A percentile compares a stretch with the other conserved stretches of the same genome.
phyloP scores from a whole-genome alignment of 306 rosid genomes.

The Casuarina equisetifolia region DNA sequence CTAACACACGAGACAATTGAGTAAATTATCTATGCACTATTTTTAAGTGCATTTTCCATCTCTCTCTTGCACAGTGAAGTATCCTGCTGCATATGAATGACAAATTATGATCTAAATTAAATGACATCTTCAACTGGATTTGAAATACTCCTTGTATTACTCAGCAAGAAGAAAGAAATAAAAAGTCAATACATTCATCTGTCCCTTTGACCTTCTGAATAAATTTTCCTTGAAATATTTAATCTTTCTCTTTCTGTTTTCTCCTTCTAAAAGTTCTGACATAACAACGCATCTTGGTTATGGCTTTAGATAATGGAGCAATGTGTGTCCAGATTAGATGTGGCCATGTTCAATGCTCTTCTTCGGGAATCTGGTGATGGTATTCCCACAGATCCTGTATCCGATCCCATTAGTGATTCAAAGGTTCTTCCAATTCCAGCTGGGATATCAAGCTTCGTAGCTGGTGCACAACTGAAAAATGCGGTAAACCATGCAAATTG shows the following conservation, averaged over 20 bases:
- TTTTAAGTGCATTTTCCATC: conserved; percentile 1
- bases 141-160: not conserved
- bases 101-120: not conserved
- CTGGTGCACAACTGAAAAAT: conserved; percentile 90
- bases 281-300: conserved; percentile 12
- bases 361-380: conserved; percentile 91
- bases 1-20: conserved; percentile 5
- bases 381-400: conserved; percentile 92
- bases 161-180: not conserved
- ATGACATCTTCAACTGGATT: not conserved
- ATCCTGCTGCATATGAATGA: not conserved
- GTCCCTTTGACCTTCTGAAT: not conserved
- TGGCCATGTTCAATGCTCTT: conserved; percentile 98
- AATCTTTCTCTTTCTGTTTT: not conserved
- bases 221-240: conserved; percentile 4
- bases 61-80: conserved; percentile 1
- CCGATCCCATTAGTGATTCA: conserved; percentile 87
- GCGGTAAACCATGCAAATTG: conserved; percentile 56
- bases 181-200: not conserved
- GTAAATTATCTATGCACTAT: not conserved
- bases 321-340: conserved; percentile 86
- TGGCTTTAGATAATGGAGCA: conserved; percentile 87
- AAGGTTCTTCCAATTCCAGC: conserved; percentile 80
- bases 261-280: conserved; percentile 10
- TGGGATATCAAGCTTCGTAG: conserved; percentile 85